These are phyloP conservation scores for Salvia sclarea DNA, from an alignment of 305 asterid genomes.

Conservation along the genomic window DNA sequence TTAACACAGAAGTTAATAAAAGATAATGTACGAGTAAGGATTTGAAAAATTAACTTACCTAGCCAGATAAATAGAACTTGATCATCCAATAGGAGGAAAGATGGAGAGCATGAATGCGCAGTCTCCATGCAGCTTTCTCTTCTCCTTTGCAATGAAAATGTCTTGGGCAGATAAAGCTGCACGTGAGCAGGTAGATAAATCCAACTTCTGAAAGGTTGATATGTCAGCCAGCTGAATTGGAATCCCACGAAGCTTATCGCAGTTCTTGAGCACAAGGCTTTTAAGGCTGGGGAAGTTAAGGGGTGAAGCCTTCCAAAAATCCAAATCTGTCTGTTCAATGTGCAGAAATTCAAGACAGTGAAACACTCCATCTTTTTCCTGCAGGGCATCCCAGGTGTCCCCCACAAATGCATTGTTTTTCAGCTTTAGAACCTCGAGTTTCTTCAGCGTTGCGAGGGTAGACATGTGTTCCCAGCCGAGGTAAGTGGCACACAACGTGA, in stretches of 20 bases:
- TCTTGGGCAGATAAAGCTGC: background rate
- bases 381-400: slow-evolving; percentile 26
- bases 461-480: slow-evolving; percentile 33
- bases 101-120: background rate
- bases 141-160: background rate
- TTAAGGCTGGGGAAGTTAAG: slow-evolving; percentile 32
- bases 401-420: slow-evolving; percentile 36
- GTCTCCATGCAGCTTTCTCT: too few species aligned
- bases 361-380: slow-evolving; percentile 32
- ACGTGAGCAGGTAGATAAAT: background rate
- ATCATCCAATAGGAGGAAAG: too few species aligned
- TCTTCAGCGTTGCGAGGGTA: slow-evolving; percentile 30
- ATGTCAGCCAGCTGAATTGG: background rate
- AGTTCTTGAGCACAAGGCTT: slow-evolving; percentile 10
- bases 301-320: slow-evolving; percentile 29
- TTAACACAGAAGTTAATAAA: too few species aligned
- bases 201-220: background rate
- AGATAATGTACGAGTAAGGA: too few species aligned
- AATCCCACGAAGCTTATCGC: background rate
- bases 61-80: too few species aligned
- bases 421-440: slow-evolving; percentile 35
- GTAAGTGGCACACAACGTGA: slow-evolving; percentile 17
- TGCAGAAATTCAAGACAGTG: slow-evolving; percentile 28
- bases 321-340: slow-evolving; percentile 33
- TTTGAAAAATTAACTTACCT: too few species aligned